These are phyloP conservation scores for Xerocomellus chrysenteron DNA, from an alignment of 768 basidiomycete genomes.

Conservation along the genomic window DNA sequence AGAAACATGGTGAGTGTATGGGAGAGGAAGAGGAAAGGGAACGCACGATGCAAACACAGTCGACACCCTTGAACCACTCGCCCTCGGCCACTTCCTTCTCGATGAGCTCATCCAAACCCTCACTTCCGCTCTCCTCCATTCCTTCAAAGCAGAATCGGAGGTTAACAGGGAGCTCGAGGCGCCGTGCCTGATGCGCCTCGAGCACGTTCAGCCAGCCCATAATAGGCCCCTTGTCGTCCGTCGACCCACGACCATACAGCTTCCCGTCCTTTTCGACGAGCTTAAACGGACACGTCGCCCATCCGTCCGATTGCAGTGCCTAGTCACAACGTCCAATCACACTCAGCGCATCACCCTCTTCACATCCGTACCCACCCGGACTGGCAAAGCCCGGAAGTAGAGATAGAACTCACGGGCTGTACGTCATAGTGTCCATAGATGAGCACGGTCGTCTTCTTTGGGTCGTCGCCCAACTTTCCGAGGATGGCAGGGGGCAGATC, in stretches of 20 bases:
- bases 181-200: constrained; percentile 71
- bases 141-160: constrained; percentile 92
- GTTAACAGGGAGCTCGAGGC: constrained; percentile 81
- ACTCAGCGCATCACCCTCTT: background rate
- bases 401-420: constrained; percentile 62
- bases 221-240: constrained; percentile 93
- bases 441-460: constrained; percentile 88
- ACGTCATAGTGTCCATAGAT: constrained; percentile 97
- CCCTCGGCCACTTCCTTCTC: constrained; percentile 66
- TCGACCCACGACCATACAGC: constrained; percentile 82
- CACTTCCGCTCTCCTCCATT: constrained; percentile 95
- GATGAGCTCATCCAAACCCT: constrained; percentile 88
- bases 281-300: constrained; percentile 84
- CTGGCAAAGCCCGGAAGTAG: background rate
- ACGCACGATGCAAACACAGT: constrained; percentile 89
- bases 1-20: background rate
- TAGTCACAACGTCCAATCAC: constrained; percentile 5
- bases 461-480: constrained; percentile 78
- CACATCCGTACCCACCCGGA: no score
- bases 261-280: constrained; percentile 56
- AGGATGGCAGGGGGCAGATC: constrained; percentile 82
- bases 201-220: constrained; percentile 89
- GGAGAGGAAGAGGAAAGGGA: background rate
- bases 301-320: constrained; percentile 67
- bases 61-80: constrained; percentile 81